Conservation (phyloP, 192 early-diverging fungal genomes). For the Backusella westeae region DNA sequence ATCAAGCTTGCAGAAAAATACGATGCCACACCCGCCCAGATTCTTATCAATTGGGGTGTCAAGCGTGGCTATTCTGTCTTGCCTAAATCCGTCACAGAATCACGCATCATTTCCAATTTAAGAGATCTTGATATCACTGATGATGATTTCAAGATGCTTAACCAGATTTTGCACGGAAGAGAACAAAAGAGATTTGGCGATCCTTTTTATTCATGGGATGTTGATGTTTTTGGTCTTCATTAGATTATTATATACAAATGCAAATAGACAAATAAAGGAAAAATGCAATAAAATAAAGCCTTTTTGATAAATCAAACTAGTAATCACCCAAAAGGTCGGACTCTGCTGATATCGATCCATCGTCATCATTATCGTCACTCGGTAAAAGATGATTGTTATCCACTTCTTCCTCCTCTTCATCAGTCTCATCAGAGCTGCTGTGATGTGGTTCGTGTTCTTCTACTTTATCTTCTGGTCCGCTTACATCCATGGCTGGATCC, state of each 20-base stretch:
- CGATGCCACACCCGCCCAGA: conserved; percentile 64
- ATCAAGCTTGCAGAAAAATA: conserved; percentile 66
- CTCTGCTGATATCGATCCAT: background rate
- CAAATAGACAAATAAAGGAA: too few species aligned
- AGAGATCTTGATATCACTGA: background rate
- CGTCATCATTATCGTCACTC: background rate
- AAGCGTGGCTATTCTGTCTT: conserved; percentile 75
- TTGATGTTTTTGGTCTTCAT: conserved; percentile 12
- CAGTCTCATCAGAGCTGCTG: background rate
- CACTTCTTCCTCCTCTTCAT: background rate
- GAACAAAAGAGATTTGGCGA: conserved; percentile 2
- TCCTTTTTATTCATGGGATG: conserved; percentile 10
- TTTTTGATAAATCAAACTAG: background rate
- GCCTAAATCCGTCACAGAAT: conserved; percentile 73
- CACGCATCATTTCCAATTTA: conserved; percentile 27
- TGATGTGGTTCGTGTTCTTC: background rate
- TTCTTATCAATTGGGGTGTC: conserved; percentile 72
- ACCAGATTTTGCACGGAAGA: background rate
- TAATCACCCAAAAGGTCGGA: background rate
- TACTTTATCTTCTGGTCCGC: background rate
- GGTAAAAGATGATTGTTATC: background rate
- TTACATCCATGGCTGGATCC: background rate
- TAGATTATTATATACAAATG: background rate
- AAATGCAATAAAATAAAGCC: too few species aligned
- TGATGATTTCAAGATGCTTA: conserved; percentile 5